Evolutionary conservation across 805 yeast genomes (phyloP).

Genomic region (Pichia occidentalis): DNA sequence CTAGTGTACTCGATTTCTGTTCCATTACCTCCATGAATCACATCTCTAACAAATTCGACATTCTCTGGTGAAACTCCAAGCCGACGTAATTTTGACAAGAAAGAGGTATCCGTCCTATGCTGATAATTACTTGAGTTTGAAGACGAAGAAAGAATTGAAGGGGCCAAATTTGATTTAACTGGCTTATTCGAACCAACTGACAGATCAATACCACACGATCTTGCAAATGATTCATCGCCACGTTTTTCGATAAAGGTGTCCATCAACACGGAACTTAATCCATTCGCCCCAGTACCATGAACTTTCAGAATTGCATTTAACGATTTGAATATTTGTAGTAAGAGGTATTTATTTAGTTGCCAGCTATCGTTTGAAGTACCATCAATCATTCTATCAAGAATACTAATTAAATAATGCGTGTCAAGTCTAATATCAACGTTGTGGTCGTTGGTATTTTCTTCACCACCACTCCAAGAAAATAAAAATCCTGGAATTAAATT

Average conservation of each 20-base stretch:
- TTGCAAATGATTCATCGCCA: conserved; percentile 10
- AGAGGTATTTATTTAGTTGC: conserved; percentile 18
- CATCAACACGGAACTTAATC: conserved; percentile 10
- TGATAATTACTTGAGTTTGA: not conserved
- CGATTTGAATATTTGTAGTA: conserved; percentile 24
- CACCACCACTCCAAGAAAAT: conserved; percentile 17
- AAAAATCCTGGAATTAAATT: conserved; percentile 13
- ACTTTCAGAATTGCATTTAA: conserved; percentile 22
- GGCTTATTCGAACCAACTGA: too few relatives aligned
- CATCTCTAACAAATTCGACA: conserved; percentile 4
- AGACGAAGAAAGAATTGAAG: too few relatives aligned
- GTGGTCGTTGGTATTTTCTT: conserved; percentile 4
- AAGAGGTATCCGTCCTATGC: not conserved
- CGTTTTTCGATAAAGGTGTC: conserved; percentile 14
- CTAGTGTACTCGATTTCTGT: not conserved
- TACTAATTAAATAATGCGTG: conserved; percentile 18
- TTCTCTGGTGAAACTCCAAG: conserved; percentile 7
- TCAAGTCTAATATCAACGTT: conserved; percentile 18
- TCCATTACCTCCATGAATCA: not conserved
- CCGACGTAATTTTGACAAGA: conserved; percentile 3
- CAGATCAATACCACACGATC: conserved; percentile 2
- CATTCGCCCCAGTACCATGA: conserved; percentile 5
- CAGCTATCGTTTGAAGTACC: conserved; percentile 18
- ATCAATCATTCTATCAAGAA: conserved; percentile 20
- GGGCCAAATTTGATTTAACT: too few relatives aligned